Base-by-base conservation (phyloP, 1,284 basidiomycete species). In the Mycocalia duriaeana region DNA sequence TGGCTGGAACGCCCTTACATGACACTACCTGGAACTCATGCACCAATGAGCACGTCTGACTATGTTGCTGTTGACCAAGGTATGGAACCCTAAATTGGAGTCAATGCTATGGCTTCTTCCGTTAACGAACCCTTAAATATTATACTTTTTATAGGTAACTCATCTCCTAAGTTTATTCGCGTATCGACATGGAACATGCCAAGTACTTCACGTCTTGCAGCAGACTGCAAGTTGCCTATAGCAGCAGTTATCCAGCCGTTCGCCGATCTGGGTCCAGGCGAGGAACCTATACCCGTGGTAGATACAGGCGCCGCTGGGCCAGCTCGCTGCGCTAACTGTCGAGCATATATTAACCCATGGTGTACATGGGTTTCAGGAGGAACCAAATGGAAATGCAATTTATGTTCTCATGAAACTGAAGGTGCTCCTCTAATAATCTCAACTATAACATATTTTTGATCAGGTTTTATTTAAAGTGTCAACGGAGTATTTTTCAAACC, bases 311-410 rank as follows among this genome's bases (percentile, higher is more conserved):
- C 75, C 37, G 63, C 66, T 6, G 94, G 94, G 7, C 96, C 95
- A 13, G 81, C 90, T 11, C 78, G 96, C 28, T 99, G 96, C 62
- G 81, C 77, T 45, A 74, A 80, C 38, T 99, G 96, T 67, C 77
- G 92, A 55, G 91, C 79, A 0, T 99, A 99, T 66, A 79, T 99
- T 60, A 99, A 98, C 63, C 87, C 94, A 0, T 99, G 94, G 94
- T 93, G 88, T 61, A 75, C 76, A 25, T 99, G 91, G 79, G 73
- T 82, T 14, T 80, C 90, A 28, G 91, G 91, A 7, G 96, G 96
- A 3, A 79, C 81, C 51, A 81, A 77, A 55, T 99, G 94, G 91
- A 83, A 79, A 55, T 99, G 96, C 67, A 99, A 98, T 71, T 65
- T 99, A 4, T 99, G 96, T 67, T 71, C 76, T 6, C 79, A 83